These are phyloP conservation scores for Salix koriyanagi DNA, from an alignment of 345 rosid species.

Conservation along the genomic window DNA sequence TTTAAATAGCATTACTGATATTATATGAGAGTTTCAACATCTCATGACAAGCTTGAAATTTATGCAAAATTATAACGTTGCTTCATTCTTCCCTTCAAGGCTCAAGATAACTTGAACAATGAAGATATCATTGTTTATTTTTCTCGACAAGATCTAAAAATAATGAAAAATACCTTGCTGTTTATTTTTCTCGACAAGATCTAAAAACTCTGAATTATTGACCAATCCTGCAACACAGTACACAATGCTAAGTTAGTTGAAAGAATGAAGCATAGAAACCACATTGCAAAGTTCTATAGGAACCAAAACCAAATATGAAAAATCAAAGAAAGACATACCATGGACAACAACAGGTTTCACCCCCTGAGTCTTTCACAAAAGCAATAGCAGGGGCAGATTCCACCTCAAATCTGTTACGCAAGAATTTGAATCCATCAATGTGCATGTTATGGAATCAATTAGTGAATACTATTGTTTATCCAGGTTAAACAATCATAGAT, in stretches of 20 bases:
- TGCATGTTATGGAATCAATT: not conserved
- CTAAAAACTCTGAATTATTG: conserved; percentile 64
- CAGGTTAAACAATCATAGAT: not conserved
- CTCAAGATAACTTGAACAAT: too few species aligned
- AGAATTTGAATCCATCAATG: conserved; percentile 14
- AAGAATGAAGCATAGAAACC: not conserved
- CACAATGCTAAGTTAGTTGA: conserved; percentile 17
- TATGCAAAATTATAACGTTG: not conserved
- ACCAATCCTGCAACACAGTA: conserved; percentile 52
- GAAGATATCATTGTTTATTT: conserved; percentile 40
- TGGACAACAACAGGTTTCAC: conserved; percentile 78
- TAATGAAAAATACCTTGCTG: conserved; percentile 51
- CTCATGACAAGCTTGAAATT: not conserved
- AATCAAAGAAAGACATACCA: conserved; percentile 39
- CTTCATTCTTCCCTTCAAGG: too few species aligned
- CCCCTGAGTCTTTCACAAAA: conserved; percentile 80
- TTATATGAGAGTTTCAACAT: not conserved
- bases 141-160: conserved; percentile 59
- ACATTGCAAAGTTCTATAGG: conserved; percentile 5
- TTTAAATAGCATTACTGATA: not conserved
- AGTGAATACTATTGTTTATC: not conserved
- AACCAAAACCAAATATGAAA: conserved; percentile 3
- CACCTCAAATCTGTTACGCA: conserved; percentile 68
- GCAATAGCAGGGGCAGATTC: conserved; percentile 93
- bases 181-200: conserved; percentile 71